phyloP scores from a whole-genome alignment of 768 basidiomycete genomes.

The Russula sp. region DNA sequence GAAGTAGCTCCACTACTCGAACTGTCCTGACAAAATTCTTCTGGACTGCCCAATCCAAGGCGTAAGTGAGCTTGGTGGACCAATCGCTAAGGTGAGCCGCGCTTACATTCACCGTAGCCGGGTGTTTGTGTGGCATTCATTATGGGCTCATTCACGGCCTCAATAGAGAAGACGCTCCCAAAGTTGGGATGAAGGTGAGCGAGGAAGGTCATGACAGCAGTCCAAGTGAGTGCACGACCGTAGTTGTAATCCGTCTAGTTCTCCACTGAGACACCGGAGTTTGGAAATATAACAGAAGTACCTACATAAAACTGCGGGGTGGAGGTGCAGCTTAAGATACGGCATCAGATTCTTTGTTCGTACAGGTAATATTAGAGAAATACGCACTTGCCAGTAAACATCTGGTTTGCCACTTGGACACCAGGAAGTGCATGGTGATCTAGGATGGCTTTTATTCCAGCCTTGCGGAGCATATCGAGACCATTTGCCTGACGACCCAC shows the following conservation, averaged over 20 bases:
- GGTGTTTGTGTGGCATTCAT: slow-evolving; percentile 65
- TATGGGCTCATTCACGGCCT: slow-evolving; percentile 74
- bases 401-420: slow-evolving; percentile 50
- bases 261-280: slow-evolving; percentile 4
- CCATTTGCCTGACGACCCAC: slow-evolving; percentile 46
- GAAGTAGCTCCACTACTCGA: slow-evolving; percentile 14
- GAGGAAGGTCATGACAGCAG: slow-evolving; percentile 68
- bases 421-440: slow-evolving; percentile 70
- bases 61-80: not conserved
- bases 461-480: slow-evolving; percentile 47
- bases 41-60: not conserved
- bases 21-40: not conserved
- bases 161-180: slow-evolving; percentile 55
- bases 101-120: slow-evolving; percentile 59
- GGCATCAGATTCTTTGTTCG: not conserved
- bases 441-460: slow-evolving; percentile 60
- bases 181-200: slow-evolving; percentile 66
- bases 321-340: slow-evolving; percentile 46
- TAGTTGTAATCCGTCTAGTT: slow-evolving; percentile 62
- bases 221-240: slow-evolving; percentile 73
- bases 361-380: not conserved
- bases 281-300: not conserved
- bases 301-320: slow-evolving; percentile 69
- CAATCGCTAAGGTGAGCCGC: not conserved
- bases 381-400: slow-evolving; percentile 61